Conservation (phyloP, 2,329 filamentous ascomycete genomes). For the Tolypocladium guangdongense region DNA sequence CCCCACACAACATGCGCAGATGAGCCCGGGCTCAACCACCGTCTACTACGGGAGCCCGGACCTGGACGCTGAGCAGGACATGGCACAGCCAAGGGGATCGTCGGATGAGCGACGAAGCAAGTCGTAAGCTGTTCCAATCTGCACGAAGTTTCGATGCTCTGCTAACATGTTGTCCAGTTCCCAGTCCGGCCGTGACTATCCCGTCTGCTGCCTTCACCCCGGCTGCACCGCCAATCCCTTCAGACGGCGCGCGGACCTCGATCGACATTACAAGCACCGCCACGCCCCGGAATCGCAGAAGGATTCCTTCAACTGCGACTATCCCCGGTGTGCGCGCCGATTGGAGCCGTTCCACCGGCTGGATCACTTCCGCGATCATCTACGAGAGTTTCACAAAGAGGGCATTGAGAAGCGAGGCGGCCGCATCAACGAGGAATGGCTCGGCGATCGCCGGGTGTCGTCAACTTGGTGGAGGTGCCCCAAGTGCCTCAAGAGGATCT, state of each 20-base stretch:
- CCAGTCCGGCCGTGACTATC: slow-evolving; percentile 17
- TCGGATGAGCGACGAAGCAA: slow-evolving; percentile 4
- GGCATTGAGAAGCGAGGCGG: slow-evolving; percentile 38
- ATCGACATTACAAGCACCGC: slow-evolving; percentile 39
- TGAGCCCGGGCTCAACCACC: slow-evolving; percentile 3
- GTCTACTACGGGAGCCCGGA: slow-evolving; percentile 9
- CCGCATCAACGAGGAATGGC: slow-evolving; percentile 24
- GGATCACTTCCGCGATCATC: slow-evolving; percentile 47
- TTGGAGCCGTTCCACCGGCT: slow-evolving; percentile 38
- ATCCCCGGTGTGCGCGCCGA: slow-evolving; percentile 33
- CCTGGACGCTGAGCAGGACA: slow-evolving; percentile 6
- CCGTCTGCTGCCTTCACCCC: slow-evolving; percentile 25
- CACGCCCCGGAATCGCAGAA: slow-evolving; percentile 32
- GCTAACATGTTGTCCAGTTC: background rate
- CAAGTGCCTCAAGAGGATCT: slow-evolving; percentile 37
- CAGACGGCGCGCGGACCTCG: slow-evolving; percentile 41
- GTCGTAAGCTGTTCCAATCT: slow-evolving; percentile 2
- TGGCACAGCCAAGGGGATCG: slow-evolving; percentile 5
- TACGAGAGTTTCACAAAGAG: slow-evolving; percentile 44
- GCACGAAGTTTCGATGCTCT: background rate
- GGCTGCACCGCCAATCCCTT: slow-evolving; percentile 36
- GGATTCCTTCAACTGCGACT: slow-evolving; percentile 39
- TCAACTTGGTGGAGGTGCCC: slow-evolving; percentile 43
- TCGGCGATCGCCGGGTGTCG: slow-evolving; percentile 26
- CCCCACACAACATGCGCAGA: background rate